A percentile compares a stretch with the other conserved stretches of the same genome.
Evolutionary conservation across 225 moss, liverwort and hornwort genomes (phyloP).

Genomic region (Marchantia paleacea): DNA sequence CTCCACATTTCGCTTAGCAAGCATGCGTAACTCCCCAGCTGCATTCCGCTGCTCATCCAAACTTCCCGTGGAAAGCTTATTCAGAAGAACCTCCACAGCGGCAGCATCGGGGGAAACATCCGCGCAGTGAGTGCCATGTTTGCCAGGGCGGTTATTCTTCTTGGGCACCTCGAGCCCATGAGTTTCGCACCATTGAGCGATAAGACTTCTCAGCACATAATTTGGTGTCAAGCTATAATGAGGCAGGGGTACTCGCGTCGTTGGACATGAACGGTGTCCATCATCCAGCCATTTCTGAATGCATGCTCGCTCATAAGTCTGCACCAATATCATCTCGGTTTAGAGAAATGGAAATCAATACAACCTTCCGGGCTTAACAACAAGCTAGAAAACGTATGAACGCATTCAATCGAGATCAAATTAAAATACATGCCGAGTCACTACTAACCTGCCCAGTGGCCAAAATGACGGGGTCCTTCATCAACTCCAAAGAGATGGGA

Average conservation of each 20-base stretch:
- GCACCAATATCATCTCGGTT: slow-evolving; percentile 11
- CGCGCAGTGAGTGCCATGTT: slow-evolving; percentile 13
- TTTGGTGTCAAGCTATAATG: slow-evolving; percentile 69
- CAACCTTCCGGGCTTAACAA: background rate
- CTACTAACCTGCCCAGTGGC: slow-evolving; percentile 76
- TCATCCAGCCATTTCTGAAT: slow-evolving; percentile 86
- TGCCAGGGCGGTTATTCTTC: slow-evolving; percentile 24
- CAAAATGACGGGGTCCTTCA: slow-evolving; percentile 82
- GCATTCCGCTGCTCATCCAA: slow-evolving; percentile 57
- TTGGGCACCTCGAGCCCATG: slow-evolving; percentile 55
- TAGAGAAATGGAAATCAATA: background rate
- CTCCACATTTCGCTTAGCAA: slow-evolving; percentile 61
- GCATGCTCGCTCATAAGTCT: slow-evolving; percentile 77
- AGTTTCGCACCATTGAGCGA: slow-evolving; percentile 72
- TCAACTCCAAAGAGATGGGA: slow-evolving; percentile 80
- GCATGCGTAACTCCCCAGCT: slow-evolving; percentile 52
- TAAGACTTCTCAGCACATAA: slow-evolving; percentile 73
- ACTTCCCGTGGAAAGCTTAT: slow-evolving; percentile 43
- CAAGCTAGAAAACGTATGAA: too few species aligned
- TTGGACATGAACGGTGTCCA: slow-evolving; percentile 64
- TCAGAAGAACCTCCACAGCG: slow-evolving; percentile 55
- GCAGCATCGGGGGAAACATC: slow-evolving; percentile 55
- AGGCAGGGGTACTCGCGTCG: slow-evolving; percentile 47
- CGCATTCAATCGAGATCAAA: too few species aligned
- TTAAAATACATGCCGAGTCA: background rate